phyloP scores from a whole-genome alignment of 176 grass and related monocot species.

The Rhynchospora breviuscula region DNA sequence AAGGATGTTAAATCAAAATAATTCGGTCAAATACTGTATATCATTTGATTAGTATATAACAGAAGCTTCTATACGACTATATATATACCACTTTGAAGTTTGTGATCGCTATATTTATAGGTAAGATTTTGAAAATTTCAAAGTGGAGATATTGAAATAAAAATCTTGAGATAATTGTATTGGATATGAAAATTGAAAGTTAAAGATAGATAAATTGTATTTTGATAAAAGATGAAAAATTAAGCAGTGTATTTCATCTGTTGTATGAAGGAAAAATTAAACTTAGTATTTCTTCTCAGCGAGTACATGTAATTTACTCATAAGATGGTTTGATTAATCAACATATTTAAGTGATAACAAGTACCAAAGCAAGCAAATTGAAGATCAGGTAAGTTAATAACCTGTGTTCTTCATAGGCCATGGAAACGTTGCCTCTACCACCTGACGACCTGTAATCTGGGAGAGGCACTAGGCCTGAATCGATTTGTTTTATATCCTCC shows the following conservation, averaged over 20 bases:
- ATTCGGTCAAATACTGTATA: not conserved
- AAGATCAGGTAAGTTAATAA: slow-evolving; percentile 9
- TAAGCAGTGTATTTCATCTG: not conserved
- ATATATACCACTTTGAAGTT: too few relatives aligned
- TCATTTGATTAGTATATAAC: not conserved
- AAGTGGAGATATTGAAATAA: not conserved
- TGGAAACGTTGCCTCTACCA: slow-evolving; percentile 6
- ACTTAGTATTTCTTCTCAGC: not conserved
- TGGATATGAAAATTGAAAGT: not conserved
- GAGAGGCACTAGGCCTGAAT: slow-evolving; percentile 47
- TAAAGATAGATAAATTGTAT: too few relatives aligned
- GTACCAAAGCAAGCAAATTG: not conserved
- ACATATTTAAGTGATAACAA: not conserved
- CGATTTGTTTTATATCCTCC: slow-evolving; percentile 50
- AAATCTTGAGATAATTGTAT: not conserved
- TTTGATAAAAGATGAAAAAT: not conserved
- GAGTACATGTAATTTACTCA: not conserved
- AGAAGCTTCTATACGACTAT: not conserved
- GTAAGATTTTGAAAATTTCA: not conserved
- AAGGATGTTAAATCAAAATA: not conserved
- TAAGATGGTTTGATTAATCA: not conserved
- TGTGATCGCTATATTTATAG: too few relatives aligned
- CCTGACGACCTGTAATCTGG: slow-evolving; percentile 34
- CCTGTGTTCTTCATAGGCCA: slow-evolving; percentile 47
- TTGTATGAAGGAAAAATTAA: not conserved